Conservation (phyloP, 1,139 yeast species). For the Debaryomyces subglobosus region DNA sequence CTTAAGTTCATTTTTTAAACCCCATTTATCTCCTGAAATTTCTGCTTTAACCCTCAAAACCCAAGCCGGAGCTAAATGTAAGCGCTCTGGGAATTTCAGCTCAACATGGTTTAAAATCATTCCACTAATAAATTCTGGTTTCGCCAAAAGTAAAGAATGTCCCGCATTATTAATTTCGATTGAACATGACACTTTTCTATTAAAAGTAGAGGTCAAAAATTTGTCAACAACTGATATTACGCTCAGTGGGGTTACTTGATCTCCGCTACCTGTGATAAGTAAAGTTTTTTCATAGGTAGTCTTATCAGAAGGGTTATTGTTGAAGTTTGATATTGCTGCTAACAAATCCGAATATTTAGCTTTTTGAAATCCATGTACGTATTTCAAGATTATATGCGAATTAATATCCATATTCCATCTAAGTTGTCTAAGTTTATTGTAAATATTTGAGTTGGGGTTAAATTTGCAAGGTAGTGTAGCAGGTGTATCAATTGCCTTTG, state of each 20-base stretch:
- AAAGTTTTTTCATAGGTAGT: constrained; percentile 46
- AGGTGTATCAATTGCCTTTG: constrained; percentile 20
- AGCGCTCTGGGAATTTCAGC: constrained; percentile 47
- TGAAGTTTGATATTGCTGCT: constrained; percentile 38
- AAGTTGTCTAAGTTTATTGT: constrained; percentile 59
- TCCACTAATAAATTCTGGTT: constrained; percentile 70
- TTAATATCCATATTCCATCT: constrained; percentile 73
- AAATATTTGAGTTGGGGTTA: constrained; percentile 30
- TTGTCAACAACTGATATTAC: constrained; percentile 29
- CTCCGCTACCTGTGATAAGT: constrained; percentile 61
- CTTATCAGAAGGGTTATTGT: constrained; percentile 34
- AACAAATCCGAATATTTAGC: constrained; percentile 49
- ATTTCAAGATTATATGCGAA: constrained; percentile 55
- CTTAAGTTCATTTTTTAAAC: constrained; percentile 71
- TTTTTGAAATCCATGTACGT: constrained; percentile 51
- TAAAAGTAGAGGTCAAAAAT: constrained; percentile 28
- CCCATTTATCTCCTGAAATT: constrained; percentile 74
- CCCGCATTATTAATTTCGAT: constrained; percentile 59
- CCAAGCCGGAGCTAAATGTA: constrained; percentile 64
- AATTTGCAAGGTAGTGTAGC: not conserved
- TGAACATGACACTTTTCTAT: constrained; percentile 33
- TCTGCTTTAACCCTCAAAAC: constrained; percentile 63
- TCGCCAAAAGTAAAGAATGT: constrained; percentile 64
- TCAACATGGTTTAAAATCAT: constrained; percentile 62
- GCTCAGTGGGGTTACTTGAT: constrained; percentile 54